These are phyloP conservation scores for Begonia peltatifolia DNA, from an alignment of 306 rosid species.

Conservation along the genomic window DNA sequence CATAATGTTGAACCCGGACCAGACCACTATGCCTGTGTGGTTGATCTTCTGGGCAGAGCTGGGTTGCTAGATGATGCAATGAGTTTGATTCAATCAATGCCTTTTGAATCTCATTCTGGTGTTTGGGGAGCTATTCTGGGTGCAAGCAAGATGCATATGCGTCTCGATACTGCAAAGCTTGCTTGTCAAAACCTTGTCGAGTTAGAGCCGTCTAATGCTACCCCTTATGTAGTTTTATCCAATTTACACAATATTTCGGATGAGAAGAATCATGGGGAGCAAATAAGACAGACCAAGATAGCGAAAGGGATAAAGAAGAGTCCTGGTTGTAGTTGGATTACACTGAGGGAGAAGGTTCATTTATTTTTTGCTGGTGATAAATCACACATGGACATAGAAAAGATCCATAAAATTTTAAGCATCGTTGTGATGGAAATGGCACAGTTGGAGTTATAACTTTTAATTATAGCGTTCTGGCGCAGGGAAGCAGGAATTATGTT, in stretches of 20 bases:
- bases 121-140: slow-evolving; percentile 81
- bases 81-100: slow-evolving; percentile 45
- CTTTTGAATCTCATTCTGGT: slow-evolving; percentile 57
- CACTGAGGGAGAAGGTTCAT: slow-evolving; percentile 36
- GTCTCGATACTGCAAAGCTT: slow-evolving; percentile 60
- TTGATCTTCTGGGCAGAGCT: slow-evolving; percentile 67
- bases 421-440: slow-evolving; percentile 25
- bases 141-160: slow-evolving; percentile 45
- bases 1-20: slow-evolving; percentile 45
- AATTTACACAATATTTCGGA: slow-evolving; percentile 40
- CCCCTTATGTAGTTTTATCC: slow-evolving; percentile 66
- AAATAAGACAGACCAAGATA: slow-evolving; percentile 27
- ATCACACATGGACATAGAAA: slow-evolving; percentile 25
- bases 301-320: slow-evolving; percentile 43
- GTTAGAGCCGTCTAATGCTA: slow-evolving; percentile 61
- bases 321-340: slow-evolving; percentile 83
- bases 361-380: slow-evolving; percentile 46
- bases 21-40: slow-evolving; percentile 75
- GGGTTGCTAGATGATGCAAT: slow-evolving; percentile 62
- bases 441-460: background rate
- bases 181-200: slow-evolving; percentile 42
- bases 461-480: too few relatives aligned
- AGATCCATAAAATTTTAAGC: slow-evolving; percentile 18
- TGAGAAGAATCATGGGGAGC: slow-evolving; percentile 30
- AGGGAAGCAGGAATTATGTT: too few relatives aligned